phyloP scores from a whole-genome alignment of 1,139 yeast genomes.

The Sugiyamaella neomexicana region DNA sequence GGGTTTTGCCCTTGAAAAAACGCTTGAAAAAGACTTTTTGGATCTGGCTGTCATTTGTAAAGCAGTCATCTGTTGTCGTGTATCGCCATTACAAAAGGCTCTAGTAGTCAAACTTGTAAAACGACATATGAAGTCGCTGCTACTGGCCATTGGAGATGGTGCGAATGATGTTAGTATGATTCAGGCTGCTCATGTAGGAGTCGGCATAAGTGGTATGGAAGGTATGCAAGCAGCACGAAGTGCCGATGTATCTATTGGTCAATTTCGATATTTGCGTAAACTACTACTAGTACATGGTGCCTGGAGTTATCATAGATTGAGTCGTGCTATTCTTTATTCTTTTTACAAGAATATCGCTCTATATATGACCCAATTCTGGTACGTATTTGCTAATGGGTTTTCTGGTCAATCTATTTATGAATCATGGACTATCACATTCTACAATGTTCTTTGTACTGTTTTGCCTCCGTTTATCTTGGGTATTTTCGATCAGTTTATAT shows the following conservation, averaged over 20 bases:
- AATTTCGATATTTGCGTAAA: constrained; percentile 81
- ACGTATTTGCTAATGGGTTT: constrained; percentile 84
- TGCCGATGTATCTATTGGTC: constrained; percentile 97
- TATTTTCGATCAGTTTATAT: constrained; percentile 93
- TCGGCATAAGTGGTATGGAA: constrained; percentile 98
- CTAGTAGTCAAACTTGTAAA: constrained; percentile 91
- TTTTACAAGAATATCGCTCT: constrained; percentile 94
- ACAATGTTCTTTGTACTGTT: constrained; percentile 93
- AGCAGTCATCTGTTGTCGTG: constrained; percentile 97
- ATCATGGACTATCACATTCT: constrained; percentile 96
- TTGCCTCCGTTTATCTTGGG: constrained; percentile 96
- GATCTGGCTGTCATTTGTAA: constrained; percentile 84
- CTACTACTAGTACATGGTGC: constrained; percentile 90
- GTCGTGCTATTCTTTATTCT: constrained; percentile 88
- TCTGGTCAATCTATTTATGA: constrained; percentile 96
- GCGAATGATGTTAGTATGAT: constrained; percentile 99
- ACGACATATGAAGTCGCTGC: constrained; percentile 65
- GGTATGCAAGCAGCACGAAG: constrained; percentile 99
- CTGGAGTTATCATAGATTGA: constrained; percentile 95
- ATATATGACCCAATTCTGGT: constrained; percentile 99
- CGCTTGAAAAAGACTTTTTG: constrained; percentile 74
- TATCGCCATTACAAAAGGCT: constrained; percentile 96
- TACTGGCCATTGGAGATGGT: constrained; percentile 96
- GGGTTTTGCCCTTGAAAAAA: constrained; percentile 78
- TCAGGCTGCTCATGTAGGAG: constrained; percentile 98